phyloP scores from a whole-genome alignment of 495 filamentous ascomycete species.

The Penicillium egyptiacum region DNA sequence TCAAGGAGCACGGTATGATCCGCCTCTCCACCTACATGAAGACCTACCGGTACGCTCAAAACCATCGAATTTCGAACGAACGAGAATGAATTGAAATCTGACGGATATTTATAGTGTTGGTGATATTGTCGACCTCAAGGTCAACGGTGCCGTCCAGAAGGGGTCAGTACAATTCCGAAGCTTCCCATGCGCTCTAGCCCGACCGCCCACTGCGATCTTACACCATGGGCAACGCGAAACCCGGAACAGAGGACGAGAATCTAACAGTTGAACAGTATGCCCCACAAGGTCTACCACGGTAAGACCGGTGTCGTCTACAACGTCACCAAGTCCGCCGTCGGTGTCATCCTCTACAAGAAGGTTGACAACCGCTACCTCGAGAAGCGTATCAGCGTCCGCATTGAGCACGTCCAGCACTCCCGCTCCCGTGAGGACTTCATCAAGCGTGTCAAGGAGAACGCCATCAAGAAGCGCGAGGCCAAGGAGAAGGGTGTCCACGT shows the following conservation, averaged over 20 bases:
- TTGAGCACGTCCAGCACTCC: slow-evolving; percentile 94
- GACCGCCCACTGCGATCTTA: slow-evolving; percentile 5
- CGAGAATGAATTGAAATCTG: slow-evolving; percentile 29
- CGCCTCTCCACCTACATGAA: slow-evolving; percentile 85
- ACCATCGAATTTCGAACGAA: slow-evolving; percentile 18
- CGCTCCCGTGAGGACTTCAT: slow-evolving; percentile 95
- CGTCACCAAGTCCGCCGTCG: slow-evolving; percentile 91
- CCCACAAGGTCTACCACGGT: slow-evolving; percentile 98
- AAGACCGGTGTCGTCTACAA: slow-evolving; percentile 99
- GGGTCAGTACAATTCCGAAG: slow-evolving; percentile 62
- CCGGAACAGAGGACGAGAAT: slow-evolving; percentile 22
- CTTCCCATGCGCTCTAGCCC: slow-evolving; percentile 10
- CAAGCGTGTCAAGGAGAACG: slow-evolving; percentile 93
- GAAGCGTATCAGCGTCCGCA: slow-evolving; percentile 98
- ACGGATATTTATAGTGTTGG: slow-evolving; percentile 68
- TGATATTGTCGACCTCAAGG: slow-evolving; percentile 95
- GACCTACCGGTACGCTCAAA: slow-evolving; percentile 72
- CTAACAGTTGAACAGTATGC: slow-evolving; percentile 66
- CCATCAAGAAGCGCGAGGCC: slow-evolving; percentile 83
- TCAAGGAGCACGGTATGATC: slow-evolving; percentile 93
- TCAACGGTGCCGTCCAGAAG: slow-evolving; percentile 97
- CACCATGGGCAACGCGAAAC: slow-evolving; percentile 6
- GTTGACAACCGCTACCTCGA: slow-evolving; percentile 98
- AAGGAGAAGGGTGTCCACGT: slow-evolving; percentile 83
- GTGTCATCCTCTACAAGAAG: slow-evolving; percentile 98